Base-by-base conservation (phyloP, 2,329 filamentous ascomycete genomes). In the Aspergillus unguis region DNA sequence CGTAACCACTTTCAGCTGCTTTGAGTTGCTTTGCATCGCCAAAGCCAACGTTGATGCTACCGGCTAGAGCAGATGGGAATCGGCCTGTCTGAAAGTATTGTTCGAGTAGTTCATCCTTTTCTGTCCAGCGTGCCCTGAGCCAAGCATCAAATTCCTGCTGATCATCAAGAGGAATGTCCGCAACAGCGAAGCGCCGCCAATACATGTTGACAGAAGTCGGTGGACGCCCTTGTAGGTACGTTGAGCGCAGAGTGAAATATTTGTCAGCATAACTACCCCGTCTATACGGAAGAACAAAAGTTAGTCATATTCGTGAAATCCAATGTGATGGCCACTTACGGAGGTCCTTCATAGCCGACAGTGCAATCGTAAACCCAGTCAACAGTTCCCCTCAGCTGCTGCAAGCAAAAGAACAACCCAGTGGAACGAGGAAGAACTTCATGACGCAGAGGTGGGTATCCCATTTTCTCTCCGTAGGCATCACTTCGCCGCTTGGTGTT, bases 181-280 rank as follows among this genome's bases (percentile, higher is more conserved):
- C 80, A 10, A 96, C 69, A 32, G 83, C 82, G 72, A 95, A 96
- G 7, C 91, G 85, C 48, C 94, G 85, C 90, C 92, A 99, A 73
- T 95, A 88, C 77, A 97, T 92, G 72, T 96, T 97, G 64, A 97
- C 92, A 1, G 91, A 96, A 69, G 92, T 96, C 1, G 92, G 94
- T 0, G 92, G 87, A 1, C 89, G 84, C 9, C 94, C 92, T 69
- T 94, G 84, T 57, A 96, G 86, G 67, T 94, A 96, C 3, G 90
- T 95, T 44, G 91, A 91, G 2, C 84, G 82, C 3, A 99, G 78
- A 0, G 89, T 92, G 71, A 95, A 97, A 64, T 89, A 87, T 44
- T 95, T 85, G 68, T 97, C 92, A n/a, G 92, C 92, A 61, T 86
- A 96, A 62, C 87, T 81, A 36, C 86, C 88, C 53, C 86, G 87